Evolutionary conservation across 257 asterid species (phyloP), one percentile per base, ranked within the genome.

Genomic region (Jacaranda copaia): DNA sequence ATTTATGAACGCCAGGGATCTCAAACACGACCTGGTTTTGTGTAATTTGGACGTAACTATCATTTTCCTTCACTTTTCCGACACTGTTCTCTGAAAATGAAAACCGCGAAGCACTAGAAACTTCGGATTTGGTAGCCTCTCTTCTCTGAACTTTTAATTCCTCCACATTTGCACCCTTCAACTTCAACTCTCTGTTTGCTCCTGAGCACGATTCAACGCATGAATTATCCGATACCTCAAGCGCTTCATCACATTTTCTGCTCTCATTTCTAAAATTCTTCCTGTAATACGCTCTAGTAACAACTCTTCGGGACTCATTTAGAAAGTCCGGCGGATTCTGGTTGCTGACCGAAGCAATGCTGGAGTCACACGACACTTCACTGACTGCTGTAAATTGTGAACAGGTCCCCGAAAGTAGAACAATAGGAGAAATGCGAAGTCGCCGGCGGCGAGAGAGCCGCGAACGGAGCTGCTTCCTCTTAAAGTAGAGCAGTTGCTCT

Each of bases 121-220:
- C 87, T 63, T 86, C 87, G 16, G 87, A 82, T 85, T 78, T 85
- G 39, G 82, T 51, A 46, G 62, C 58, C 32, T 68, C 78, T 53
- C 56, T 84, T 55, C 79, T 83, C 70, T 39, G 79, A 77, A 39
- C 76, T 57, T 77, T 80, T 3, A 64, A 67, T 72, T 77, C 83
- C 74, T 77, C 77, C 78, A 51, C 88, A 73, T 76, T 76, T 70
- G 67, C 77, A 63, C 80, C 70, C 83, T 70, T 83, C 81, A 79
- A 52, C 66, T 77, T 74, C 68, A 82, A 66, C 43, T 66, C 85
- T 85, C 81, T 77, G 75, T 84, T 84, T 13, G 75, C 79, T 80
- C 85, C 92, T 3, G 92, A 85, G 79, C 85, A 83, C 79, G 99
- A 91, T 53, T 93, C 97, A 68, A 93, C 94, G 73, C 99, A 95